These are phyloP conservation scores for Nakaseomyces nivariensis DNA, from an alignment of 1,139 yeast species.

Conservation along the genomic window DNA sequence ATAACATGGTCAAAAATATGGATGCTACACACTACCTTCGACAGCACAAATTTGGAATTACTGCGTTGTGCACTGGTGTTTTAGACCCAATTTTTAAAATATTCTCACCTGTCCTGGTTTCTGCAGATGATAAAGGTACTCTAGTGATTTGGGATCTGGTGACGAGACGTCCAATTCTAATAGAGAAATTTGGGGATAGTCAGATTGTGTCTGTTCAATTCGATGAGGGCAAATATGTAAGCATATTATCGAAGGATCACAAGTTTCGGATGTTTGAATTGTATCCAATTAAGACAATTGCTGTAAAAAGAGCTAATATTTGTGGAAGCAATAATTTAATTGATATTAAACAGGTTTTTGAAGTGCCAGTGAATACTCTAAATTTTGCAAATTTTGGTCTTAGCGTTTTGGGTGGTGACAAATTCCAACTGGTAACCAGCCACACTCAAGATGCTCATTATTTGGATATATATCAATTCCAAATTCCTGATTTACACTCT, in stretches of 20 bases:
- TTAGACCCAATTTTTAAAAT: slow-evolving; percentile 2
- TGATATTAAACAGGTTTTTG: slow-evolving; percentile 12
- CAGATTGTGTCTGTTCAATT: slow-evolving; percentile 15
- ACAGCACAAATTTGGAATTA: slow-evolving; percentile 12
- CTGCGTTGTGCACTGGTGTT: slow-evolving; percentile 6
- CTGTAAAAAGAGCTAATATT: background rate
- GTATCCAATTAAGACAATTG: background rate
- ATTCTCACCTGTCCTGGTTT: slow-evolving; percentile 14
- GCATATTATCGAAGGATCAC: slow-evolving; percentile 22
- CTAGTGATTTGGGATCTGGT: slow-evolving; percentile 24
- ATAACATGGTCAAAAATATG: slow-evolving; percentile 24
- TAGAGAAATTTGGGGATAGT: slow-evolving; percentile 7
- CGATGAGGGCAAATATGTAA: slow-evolving; percentile 9
- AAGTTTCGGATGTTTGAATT: slow-evolving; percentile 16
- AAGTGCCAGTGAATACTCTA: slow-evolving; percentile 26
- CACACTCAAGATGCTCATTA: slow-evolving; percentile 25
- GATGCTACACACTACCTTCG: slow-evolving; percentile 19
- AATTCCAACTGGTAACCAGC: slow-evolving; percentile 20
- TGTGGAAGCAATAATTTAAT: background rate
- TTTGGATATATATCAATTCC: slow-evolving; percentile 23
- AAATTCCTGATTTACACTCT: slow-evolving; percentile 13
- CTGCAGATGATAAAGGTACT: slow-evolving; percentile 23
- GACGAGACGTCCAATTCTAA: slow-evolving; percentile 19
- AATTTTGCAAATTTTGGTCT: slow-evolving; percentile 25
- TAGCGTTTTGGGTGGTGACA: slow-evolving; percentile 3